phyloP scores from a whole-genome alignment of 1,139 yeast species.

The Blastobotrys capitulatus region DNA sequence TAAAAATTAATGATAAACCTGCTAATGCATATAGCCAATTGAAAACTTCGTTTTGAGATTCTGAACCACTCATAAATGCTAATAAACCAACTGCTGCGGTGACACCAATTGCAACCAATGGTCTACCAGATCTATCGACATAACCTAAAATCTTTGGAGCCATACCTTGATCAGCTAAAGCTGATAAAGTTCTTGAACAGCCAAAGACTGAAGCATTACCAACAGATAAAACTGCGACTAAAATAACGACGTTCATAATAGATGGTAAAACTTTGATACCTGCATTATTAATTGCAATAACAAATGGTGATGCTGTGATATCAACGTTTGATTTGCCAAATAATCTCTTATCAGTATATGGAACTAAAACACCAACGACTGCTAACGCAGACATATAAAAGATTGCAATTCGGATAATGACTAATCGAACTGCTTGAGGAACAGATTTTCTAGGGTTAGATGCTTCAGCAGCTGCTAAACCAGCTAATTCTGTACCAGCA shows the following conservation, averaged over 20 bases:
- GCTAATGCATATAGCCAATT: conserved; percentile 79
- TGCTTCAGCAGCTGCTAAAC: conserved; percentile 83
- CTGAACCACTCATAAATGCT: conserved; percentile 52
- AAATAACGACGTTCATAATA: conserved; percentile 65
- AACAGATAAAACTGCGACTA: conserved; percentile 62
- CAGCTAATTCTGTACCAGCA: conserved; percentile 78
- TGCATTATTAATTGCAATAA: conserved; percentile 55
- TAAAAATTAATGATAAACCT: conserved; percentile 76
- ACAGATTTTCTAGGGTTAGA: conserved; percentile 63
- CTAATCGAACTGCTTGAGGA: conserved; percentile 67
- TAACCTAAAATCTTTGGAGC: conserved; percentile 72
- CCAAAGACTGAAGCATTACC: conserved; percentile 77
- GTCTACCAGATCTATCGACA: conserved; percentile 71
- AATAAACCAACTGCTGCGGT: conserved; percentile 60
- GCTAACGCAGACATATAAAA: conserved; percentile 58
- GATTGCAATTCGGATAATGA: conserved; percentile 62
- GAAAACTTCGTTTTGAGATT: conserved; percentile 42
- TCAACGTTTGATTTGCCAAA: conserved; percentile 44
- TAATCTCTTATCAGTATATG: conserved; percentile 47
- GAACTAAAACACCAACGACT: conserved; percentile 59
- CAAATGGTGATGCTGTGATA: conserved; percentile 66
- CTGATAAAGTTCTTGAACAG: conserved; percentile 74
- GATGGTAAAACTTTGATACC: conserved; percentile 60
- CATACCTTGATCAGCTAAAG: conserved; percentile 74
- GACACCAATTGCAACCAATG: conserved; percentile 56